Percentiles rank a stretch among this genome's conserved stretches.
These are phyloP conservation scores for Trichoderma atrobrunneum DNA, from an alignment of 2,329 filamentous ascomycete genomes.

Conservation along the genomic window DNA sequence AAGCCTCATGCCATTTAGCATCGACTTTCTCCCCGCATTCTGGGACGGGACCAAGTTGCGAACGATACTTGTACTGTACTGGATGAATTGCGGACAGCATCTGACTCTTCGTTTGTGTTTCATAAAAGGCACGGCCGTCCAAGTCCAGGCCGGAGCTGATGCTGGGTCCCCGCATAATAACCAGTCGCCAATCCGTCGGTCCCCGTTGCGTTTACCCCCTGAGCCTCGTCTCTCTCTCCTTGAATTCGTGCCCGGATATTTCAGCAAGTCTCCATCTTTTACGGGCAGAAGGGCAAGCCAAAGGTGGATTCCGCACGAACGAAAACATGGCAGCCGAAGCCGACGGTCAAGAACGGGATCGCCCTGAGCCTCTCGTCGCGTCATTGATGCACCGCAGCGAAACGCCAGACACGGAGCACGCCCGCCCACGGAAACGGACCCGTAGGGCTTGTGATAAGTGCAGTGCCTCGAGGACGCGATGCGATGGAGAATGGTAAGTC, in stretches of 20 bases:
- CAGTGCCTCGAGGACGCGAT: constrained; percentile 41
- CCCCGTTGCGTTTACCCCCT: neutral
- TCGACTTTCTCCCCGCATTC: constrained; percentile 5
- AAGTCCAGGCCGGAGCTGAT: neutral
- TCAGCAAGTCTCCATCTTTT: constrained; percentile 3
- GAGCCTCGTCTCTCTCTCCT: neutral
- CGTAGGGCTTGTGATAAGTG: constrained; percentile 34
- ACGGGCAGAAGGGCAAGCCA: neutral
- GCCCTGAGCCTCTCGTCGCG: neutral
- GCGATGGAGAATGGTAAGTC: constrained; percentile 44
- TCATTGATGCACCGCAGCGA: neutral
- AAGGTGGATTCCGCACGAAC: neutral
- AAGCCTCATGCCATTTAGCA: constrained; percentile 5
- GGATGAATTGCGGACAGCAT: neutral
- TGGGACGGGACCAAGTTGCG: neutral
- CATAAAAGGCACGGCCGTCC: neutral
- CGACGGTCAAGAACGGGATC: constrained; percentile 16
- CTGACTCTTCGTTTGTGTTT: neutral
- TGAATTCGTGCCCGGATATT: constrained; percentile 3
- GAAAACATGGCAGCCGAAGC: constrained; percentile 13
- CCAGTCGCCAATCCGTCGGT: constrained; percentile 15
- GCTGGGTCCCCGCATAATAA: neutral
- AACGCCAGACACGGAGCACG: constrained; percentile 23
- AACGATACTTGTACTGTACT: neutral
- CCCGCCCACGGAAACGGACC: constrained; percentile 30